Conservation (phyloP, 495 filamentous ascomycete species). For the Margaritispora aquatica region DNA sequence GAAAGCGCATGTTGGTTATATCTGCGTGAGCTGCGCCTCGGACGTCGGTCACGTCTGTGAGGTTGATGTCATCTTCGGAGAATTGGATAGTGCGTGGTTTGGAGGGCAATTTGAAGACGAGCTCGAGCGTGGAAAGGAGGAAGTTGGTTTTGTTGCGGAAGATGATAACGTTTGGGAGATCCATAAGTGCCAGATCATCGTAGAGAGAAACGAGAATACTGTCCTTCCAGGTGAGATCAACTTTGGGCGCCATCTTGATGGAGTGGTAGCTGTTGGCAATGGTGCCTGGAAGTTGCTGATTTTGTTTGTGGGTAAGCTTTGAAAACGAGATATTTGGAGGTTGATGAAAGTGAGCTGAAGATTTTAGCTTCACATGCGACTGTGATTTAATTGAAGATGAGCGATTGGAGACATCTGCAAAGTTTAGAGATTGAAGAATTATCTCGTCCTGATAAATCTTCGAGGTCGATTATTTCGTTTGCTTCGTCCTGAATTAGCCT, state of each 20-base stretch:
- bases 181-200: neutral
- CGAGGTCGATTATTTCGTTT: too few species aligned
- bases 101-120: neutral
- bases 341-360: too few species aligned
- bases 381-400: too few species aligned
- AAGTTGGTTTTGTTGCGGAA: neutral
- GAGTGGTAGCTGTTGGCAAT: neutral
- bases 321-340: too few species aligned
- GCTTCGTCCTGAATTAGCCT: too few species aligned
- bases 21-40: neutral
- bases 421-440: too few species aligned
- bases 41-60: neutral
- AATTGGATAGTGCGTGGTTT: neutral
- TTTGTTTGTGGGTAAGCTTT: neutral
- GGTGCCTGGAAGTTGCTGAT: neutral
- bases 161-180: neutral
- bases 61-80: neutral
- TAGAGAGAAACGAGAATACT: neutral
- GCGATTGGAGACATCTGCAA: too few species aligned
- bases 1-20: neutral
- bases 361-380: too few species aligned
- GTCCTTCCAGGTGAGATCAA: neutral
- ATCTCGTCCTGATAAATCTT: too few species aligned
- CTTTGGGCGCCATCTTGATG: neutral
- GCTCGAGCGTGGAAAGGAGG: neutral